phyloP scores from a whole-genome alignment of 1,284 basidiomycete genomes.

The Puccinia horiana region DNA sequence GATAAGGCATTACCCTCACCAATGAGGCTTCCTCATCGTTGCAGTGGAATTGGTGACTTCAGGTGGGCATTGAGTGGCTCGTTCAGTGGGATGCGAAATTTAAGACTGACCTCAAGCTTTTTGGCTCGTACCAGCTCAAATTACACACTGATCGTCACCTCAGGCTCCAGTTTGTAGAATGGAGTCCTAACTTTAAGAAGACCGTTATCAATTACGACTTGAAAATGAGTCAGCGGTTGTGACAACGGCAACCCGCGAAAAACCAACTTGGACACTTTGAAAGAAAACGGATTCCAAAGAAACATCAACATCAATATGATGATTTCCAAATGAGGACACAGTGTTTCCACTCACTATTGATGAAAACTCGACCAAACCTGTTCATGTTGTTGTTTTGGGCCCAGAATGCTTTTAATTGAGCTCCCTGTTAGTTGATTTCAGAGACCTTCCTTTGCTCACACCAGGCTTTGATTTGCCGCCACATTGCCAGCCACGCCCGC shows the following conservation, averaged over 20 bases:
- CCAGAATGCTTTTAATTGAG: slow-evolving; percentile 47
- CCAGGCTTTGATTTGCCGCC: slow-evolving; percentile 43
- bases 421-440: slow-evolving; percentile 47
- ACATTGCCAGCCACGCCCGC: slow-evolving; percentile 44
- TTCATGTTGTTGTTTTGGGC: slow-evolving; percentile 36
- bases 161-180: slow-evolving; percentile 36
- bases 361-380: slow-evolving; percentile 43
- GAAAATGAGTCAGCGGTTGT: slow-evolving; percentile 21
- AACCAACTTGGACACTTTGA: slow-evolving; percentile 37
- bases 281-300: background rate
- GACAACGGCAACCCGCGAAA: slow-evolving; percentile 18
- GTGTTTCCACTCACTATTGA: slow-evolving; percentile 33
- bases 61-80: slow-evolving; percentile 47
- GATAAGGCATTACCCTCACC: no score
- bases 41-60: slow-evolving; percentile 19
- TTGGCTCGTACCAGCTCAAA: slow-evolving; percentile 44
- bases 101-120: slow-evolving; percentile 42
- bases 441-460: slow-evolving; percentile 45
- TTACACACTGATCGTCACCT: slow-evolving; percentile 34
- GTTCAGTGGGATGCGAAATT: slow-evolving; percentile 33
- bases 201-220: slow-evolving; percentile 47
- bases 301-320: no score
- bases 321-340: background rate
- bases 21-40: no score
- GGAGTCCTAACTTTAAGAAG: slow-evolving; percentile 38